Base-by-base conservation (phyloP, 2,329 filamentous ascomycete genomes). In the Colletotrichum horii region DNA sequence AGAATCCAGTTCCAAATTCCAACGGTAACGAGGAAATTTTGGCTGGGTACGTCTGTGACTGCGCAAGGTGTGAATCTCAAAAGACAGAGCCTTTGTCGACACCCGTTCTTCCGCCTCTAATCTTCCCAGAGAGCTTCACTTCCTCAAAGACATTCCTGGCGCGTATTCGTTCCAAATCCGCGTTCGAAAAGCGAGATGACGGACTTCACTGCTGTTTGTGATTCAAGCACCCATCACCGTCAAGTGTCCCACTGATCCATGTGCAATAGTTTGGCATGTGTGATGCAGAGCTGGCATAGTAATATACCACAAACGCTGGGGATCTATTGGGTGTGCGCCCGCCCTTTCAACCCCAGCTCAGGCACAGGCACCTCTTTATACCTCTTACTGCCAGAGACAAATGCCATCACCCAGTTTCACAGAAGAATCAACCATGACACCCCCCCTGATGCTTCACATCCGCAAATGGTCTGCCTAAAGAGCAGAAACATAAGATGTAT, bases 141-240 rank as follows among this genome's bases (percentile, higher is more conserved):
- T 22, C 3, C 11, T 14, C 0, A 14, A 4, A 22, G 0, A 22
- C n/a, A 52, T 22, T 3, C 3, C n/a, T 52, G 43, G n/a, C n/a
- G n/a, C 43, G 43, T 52, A 52, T 52, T 14, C 6, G 6, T 22
- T 22, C 4, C 6, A 8, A 8, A 22, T 52, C 11, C n/a, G n/a
- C 43, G n/a, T 3, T 7, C 6, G n/a, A 12, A 52, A 52, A 24
- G 43, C 11, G 43, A 52, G 43, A 24, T 52, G 43, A 52, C 6
- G n/a, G 43, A 52, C 43, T 22, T 52, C n/a, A 52, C n/a, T 14
- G n/a, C 19, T n/a, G 19, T 22, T 3, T 48, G 3, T 22, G 1
- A 12, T 3, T 12, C 38, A 3, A n/a, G 6, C 43, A 22, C 43
- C 11, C 43, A 48, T 48, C 1, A 1, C 19, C 2, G 6, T 22